These are phyloP conservation scores for Epicoccum sorghinum DNA, from an alignment of 2,329 filamentous ascomycete species.

Conservation along the genomic window DNA sequence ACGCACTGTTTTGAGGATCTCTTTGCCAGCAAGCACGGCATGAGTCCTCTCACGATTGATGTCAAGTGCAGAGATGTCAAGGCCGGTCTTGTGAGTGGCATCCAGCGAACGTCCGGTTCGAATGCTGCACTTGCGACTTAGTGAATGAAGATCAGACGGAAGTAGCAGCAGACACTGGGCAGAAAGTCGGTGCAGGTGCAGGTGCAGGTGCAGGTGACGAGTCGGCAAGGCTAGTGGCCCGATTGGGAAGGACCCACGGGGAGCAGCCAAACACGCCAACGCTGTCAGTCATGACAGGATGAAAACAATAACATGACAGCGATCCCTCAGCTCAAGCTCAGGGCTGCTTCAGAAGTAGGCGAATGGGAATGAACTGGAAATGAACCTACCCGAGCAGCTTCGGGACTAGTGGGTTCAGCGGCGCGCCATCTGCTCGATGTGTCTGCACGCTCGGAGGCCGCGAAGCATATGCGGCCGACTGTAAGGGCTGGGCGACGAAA, in stretches of 20 bases:
- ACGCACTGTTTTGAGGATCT: conserved; percentile 69
- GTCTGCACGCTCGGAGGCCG: conserved; percentile 60
- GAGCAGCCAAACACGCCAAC: neutral
- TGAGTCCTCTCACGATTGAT: conserved; percentile 68
- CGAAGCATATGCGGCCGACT: conserved; percentile 55
- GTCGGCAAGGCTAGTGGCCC: neutral
- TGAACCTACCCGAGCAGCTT: conserved; percentile 44
- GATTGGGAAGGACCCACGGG: neutral
- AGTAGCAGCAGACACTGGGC: neutral
- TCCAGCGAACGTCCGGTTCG: conserved; percentile 60
- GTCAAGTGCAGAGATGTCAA: conserved; percentile 67
- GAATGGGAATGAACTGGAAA: conserved; percentile 17
- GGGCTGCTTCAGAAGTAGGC: neutral
- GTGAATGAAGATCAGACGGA: conserved; percentile 8
- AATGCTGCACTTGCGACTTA: conserved; percentile 34
- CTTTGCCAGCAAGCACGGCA: conserved; percentile 68
- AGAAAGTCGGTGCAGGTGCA: neutral
- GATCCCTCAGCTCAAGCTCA: neutral
- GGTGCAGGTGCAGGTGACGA: neutral
- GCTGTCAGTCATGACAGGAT: neutral
- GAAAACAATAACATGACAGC: neutral
- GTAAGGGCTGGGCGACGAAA: conserved; percentile 61
- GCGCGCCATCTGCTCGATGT: conserved; percentile 45
- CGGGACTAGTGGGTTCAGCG: conserved; percentile 45
- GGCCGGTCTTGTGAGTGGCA: conserved; percentile 67